phyloP scores from a whole-genome alignment of 2,329 filamentous ascomycete genomes.

The Stagonosporopsis chrysanthemi region DNA sequence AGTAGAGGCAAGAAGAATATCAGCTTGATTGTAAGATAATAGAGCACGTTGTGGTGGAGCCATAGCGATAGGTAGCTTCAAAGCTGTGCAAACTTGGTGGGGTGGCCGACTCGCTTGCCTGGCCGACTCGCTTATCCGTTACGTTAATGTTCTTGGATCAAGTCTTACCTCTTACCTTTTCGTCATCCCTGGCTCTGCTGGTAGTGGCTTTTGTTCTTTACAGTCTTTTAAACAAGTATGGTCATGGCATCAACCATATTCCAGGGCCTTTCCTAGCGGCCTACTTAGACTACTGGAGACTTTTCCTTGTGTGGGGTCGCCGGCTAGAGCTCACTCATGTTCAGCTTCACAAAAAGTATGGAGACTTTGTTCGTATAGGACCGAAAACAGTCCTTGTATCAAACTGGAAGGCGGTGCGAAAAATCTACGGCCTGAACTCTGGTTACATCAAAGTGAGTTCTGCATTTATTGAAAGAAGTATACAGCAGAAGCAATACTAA shows the following conservation, averaged over 20 bases:
- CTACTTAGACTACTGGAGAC: conserved; percentile 73
- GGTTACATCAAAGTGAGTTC: neutral
- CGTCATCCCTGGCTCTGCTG: too few species aligned
- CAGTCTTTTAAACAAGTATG: conserved; percentile 35
- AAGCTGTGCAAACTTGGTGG: too few species aligned
- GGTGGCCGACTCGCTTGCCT: too few species aligned
- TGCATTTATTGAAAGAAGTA: neutral
- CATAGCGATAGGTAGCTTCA: too few species aligned
- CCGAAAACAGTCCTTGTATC: conserved; percentile 80
- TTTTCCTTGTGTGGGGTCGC: conserved; percentile 70
- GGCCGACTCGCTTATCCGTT: too few species aligned
- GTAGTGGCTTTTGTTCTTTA: too few species aligned
- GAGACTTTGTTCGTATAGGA: conserved; percentile 77
- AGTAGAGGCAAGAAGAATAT: too few species aligned
- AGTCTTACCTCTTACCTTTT: too few species aligned
- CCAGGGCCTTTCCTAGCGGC: conserved; percentile 74
- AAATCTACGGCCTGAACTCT: neutral
- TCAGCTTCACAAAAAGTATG: conserved; percentile 71
- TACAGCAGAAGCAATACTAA: neutral
- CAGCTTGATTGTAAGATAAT: too few species aligned
- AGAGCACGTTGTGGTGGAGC: too few species aligned
- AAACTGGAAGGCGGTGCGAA: conserved; percentile 62
- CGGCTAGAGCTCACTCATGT: conserved; percentile 50
- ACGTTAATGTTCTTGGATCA: too few species aligned
- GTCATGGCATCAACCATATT: conserved; percentile 67